Base-by-base conservation (phyloP, 2,329 filamentous ascomycete species). In the Paecilomyces sp. region DNA sequence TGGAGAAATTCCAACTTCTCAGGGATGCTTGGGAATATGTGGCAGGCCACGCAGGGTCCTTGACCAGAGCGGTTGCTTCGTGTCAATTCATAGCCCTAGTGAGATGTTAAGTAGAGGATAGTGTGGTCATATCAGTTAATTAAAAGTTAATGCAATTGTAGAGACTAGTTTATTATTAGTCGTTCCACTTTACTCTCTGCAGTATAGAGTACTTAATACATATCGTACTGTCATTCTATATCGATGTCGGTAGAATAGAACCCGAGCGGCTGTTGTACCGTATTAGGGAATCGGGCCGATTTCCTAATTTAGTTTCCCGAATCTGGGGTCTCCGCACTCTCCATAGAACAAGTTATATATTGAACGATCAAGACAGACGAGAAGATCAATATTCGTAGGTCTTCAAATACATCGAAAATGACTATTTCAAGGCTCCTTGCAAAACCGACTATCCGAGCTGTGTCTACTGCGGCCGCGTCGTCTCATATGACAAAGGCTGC, bases 41-140 rank as follows among this genome's bases (percentile, higher is more conserved):
- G 77, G 63, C 63, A 76, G 51, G 68, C 74, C 15, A 79, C 74
- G 6, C 77, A 79, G 61, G 76, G 76, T 1, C 77, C 77, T 28
- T 52, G 76, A 65, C 30, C 6, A 31, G 30, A 31, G 9, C 2
- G 9, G 30, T 31, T 31, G 9, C 30, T 31, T 31, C 6, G 30
- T 4, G 30, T 4, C 30, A 31, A 31, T 4, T 31, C 30, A 31
- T 9, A 12, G 31, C 31, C 7, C 1, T 33, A 33, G 6, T 33
- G 6, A 33, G 6, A 12, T 33, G 2, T 11, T 8, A 33, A 33
- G 2, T 11, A 33, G 6, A 33, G 31, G 11, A 33, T 5, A 3
- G 5, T 11, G 31, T 33, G 6, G 6, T 28, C 1, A 28, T 28
- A 2, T 28, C 6, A 28, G 5, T 11, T 11, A 33, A 12, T 33